These are phyloP conservation scores for Otatea glauca DNA, from an alignment of 176 grass and related monocot species.

Conservation along the genomic window DNA sequence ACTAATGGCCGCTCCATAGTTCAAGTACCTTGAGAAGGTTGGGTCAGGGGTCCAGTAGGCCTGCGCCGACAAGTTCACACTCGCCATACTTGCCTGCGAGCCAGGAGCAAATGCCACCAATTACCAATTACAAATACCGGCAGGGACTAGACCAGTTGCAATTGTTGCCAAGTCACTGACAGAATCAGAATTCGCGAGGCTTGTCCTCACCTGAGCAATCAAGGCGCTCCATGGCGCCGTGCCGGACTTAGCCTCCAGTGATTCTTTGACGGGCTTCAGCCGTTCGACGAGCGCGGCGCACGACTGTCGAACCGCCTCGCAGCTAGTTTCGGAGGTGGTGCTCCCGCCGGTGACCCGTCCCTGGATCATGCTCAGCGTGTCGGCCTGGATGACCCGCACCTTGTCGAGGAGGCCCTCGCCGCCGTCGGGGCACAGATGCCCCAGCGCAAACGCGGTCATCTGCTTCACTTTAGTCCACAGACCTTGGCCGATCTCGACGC, in stretches of 20 bases:
- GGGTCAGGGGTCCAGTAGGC: conserved; percentile 62
- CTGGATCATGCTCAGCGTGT: conserved; percentile 73
- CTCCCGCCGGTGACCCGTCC: conserved; percentile 80
- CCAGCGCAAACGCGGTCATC: conserved; percentile 68
- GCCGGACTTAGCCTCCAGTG: conserved; percentile 49
- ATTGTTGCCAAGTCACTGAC: too few species aligned
- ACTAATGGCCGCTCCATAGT: conserved; percentile 78
- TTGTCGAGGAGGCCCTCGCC: conserved; percentile 63
- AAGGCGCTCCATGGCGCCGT: conserved; percentile 60
- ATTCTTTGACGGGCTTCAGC: conserved; percentile 74
- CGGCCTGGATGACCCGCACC: conserved; percentile 76
- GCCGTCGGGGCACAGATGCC: conserved; percentile 52
- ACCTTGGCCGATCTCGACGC: conserved; percentile 84
- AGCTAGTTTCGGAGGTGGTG: conserved; percentile 80
- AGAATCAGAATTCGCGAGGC: not conserved
- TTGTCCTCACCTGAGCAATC: conserved; percentile 57
- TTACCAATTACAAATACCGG: too few species aligned
- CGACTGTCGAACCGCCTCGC: conserved; percentile 65
- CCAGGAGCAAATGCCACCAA: too few species aligned
- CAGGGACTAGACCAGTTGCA: too few species aligned
- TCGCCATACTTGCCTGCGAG: conserved; percentile 40
- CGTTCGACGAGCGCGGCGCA: conserved; percentile 62
- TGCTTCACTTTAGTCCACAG: conserved; percentile 93
- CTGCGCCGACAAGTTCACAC: conserved; percentile 66
- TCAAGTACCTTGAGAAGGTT: conserved; percentile 53